phyloP scores from a whole-genome alignment of 31 red algal genomes.

The Bonnemaisonia californica region DNA sequence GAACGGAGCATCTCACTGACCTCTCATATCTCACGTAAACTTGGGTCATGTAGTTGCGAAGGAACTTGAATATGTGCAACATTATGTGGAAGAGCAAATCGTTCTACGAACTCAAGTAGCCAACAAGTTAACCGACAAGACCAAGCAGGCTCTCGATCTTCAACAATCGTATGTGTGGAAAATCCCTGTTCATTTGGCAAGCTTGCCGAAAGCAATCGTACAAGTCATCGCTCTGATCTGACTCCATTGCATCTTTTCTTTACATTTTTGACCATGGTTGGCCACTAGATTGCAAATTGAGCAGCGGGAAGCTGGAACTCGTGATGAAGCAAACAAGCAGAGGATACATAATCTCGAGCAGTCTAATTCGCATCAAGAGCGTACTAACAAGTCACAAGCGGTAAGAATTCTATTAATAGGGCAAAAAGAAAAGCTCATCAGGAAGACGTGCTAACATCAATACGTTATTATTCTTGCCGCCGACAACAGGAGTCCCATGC shows the following conservation, averaged over 20 bases:
- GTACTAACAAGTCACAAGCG: background rate
- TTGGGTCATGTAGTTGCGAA: background rate
- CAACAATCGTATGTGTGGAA: background rate
- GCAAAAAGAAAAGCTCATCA: background rate
- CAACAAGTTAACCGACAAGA: background rate
- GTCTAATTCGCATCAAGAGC: background rate
- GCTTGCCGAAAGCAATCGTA: background rate
- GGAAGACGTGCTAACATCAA: background rate
- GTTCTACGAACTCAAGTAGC: background rate
- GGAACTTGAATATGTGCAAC: background rate
- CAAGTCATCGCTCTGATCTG: background rate
- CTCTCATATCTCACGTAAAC: background rate
- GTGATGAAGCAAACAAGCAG: background rate
- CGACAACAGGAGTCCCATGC: background rate
- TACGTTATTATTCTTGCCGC: too few relatives aligned
- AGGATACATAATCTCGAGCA: background rate
- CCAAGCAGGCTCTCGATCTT: background rate
- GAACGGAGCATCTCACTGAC: background rate
- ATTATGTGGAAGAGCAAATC: background rate
- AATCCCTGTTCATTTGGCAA: background rate
- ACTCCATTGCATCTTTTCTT: too few relatives aligned
- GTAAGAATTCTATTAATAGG: background rate
- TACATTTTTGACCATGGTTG: too few relatives aligned
- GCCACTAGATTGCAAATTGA: background rate
- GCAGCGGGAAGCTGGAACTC: background rate